Evolutionary conservation across 2,329 filamentous ascomycete species (phyloP), one percentile per base, ranked within the genome.

Genomic region (Scedosporium boydii): DNA sequence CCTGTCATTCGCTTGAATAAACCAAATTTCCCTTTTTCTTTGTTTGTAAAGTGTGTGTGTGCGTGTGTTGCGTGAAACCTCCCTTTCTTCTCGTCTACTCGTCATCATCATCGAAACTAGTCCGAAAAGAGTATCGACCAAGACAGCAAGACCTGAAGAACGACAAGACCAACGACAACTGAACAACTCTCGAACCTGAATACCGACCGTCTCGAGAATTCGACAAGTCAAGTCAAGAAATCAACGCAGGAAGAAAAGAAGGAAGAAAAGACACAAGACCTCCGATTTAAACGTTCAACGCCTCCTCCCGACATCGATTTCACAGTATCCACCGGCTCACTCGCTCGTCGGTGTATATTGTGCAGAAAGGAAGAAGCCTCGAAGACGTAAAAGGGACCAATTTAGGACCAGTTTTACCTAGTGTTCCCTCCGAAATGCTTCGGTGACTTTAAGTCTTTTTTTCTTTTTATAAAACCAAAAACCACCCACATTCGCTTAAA

Each of bases 1-100:
- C 85, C 85, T 86, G 84, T 87, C 85, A 86, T 84, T 88, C 85
- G 85, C 85, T 88, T 86, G 78, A 75, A 55, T 55, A 55, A 63
- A 60, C 63, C 58, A 41, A 53, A 57, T 53, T 27, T 16, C 23
- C 48, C 38, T 41, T 38, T 44, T 61, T 59, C 48, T 44, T 59
- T 58, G 21, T 18, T 44, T 60, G 62, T 62, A 60, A 62, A 62
- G 53, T 59, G 26, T 59, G 56, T 63, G 55, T 59, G 56, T 53
- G 56, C 55, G 46, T 29, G 14, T 58, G 42, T 58, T 62, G 56
- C 46, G 46, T 61, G 51, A 38, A 26, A 21, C 41, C 12, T 59
- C 55, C n/a, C n/a, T n/a, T 29, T 21, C 38, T 21, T 51, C 51
- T 21, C 27, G 34, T 38, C 34, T 38, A 12, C 34, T 34, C 29